phyloP scores from a whole-genome alignment of 2,329 filamentous ascomycete genomes.

The Cladobotryum protrusum region DNA sequence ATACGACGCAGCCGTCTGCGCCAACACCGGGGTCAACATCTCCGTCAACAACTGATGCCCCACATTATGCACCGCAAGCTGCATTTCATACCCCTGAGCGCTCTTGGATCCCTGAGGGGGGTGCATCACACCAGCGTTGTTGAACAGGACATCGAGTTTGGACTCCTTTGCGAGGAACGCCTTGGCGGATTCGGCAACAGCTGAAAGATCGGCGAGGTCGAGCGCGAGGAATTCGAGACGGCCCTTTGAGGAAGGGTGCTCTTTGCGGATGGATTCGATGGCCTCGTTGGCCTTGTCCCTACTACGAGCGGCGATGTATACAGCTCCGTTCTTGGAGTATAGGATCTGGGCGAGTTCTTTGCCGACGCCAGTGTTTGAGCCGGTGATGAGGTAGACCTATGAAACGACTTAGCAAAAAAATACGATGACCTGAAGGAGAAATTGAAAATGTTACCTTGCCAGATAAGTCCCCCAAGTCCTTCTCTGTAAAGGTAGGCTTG shows the following conservation, averaged over 20 bases:
- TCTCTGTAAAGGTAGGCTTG: slow-evolving; percentile 18
- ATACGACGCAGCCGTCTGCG: slow-evolving; percentile 19
- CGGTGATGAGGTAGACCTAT: slow-evolving; percentile 45
- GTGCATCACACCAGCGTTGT: slow-evolving; percentile 37
- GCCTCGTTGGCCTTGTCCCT: slow-evolving; percentile 38
- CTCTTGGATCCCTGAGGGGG: slow-evolving; percentile 24
- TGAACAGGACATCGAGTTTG: slow-evolving; percentile 32
- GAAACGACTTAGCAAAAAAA: neutral
- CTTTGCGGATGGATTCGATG: slow-evolving; percentile 36
- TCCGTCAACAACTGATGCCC: slow-evolving; percentile 34
- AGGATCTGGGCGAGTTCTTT: slow-evolving; percentile 46
- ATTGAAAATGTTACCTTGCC: slow-evolving; percentile 37
- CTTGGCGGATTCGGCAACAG: slow-evolving; percentile 26
- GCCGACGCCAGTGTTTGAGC: slow-evolving; percentile 36
- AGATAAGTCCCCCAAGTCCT: slow-evolving; percentile 58
- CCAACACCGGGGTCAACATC: slow-evolving; percentile 24
- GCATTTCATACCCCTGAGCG: slow-evolving; percentile 26
- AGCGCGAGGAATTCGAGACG: slow-evolving; percentile 38
- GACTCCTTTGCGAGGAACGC: slow-evolving; percentile 24
- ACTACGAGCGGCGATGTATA: slow-evolving; percentile 48
- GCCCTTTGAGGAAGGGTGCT: slow-evolving; percentile 31
- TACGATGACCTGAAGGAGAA: too few species aligned
- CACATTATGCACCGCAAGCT: slow-evolving; percentile 36
- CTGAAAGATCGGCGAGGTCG: slow-evolving; percentile 36
- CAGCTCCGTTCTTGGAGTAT: slow-evolving; percentile 45